Conservation (phyloP, 2,329 filamentous ascomycete species). For the Ophiostoma ulmi region DNA sequence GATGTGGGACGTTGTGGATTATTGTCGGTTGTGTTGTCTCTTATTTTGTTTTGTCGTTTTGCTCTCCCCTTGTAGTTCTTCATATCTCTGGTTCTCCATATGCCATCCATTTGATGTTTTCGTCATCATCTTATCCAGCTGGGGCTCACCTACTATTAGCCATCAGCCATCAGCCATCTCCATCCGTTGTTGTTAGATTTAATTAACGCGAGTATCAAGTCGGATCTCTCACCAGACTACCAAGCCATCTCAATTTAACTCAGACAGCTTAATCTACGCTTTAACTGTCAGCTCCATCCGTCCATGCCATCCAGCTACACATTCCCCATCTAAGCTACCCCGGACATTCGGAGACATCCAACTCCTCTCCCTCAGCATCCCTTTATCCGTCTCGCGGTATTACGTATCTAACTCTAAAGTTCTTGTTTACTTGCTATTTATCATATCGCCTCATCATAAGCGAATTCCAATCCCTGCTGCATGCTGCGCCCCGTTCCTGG, state of each 20-base stretch:
- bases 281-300: neutral
- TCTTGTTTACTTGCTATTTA: neutral
- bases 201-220: too few relatives aligned
- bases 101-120: too few relatives aligned
- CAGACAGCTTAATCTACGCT: too few relatives aligned
- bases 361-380: neutral
- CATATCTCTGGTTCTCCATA: neutral
- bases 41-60: neutral
- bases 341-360: conserved; percentile 4
- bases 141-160: neutral
- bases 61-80: neutral
- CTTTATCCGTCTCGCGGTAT: neutral
- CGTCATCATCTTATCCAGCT: neutral
- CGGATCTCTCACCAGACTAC: too few relatives aligned
- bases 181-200: neutral
- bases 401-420: neutral
- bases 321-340: neutral
- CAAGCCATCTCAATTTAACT: too few relatives aligned
- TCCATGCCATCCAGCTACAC: neutral
- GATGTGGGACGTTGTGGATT: neutral
- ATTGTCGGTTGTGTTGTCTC: neutral
- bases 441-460: neutral
- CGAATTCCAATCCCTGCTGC: neutral
- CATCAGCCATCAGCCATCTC: neutral
- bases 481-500: conserved; percentile 17